Evolutionary conservation across 2,329 filamentous ascomycete genomes (phyloP), one percentile per base, ranked within the genome.

Genomic region (Biscogniauxia sp.): DNA sequence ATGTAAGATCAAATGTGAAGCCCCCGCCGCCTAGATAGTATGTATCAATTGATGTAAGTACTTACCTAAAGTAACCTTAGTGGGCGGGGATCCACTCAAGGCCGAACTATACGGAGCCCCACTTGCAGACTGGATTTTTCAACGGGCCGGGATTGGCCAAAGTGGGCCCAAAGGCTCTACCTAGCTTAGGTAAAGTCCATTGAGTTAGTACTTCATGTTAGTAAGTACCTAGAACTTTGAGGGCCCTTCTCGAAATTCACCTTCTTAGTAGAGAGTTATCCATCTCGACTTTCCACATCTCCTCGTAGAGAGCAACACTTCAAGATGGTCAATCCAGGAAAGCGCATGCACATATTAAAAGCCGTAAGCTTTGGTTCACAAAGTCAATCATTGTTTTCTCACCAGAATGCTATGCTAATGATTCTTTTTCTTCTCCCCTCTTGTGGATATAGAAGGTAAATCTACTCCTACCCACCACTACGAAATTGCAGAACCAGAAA

Each of bases 321-420:
- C 71, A 71, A 72, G 55, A 74, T 74, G 73, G 73, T 74, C 65
- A 74, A 74, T 59, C 71, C 71, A 60, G 73, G 73, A 57, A 73
- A 70, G 64, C 72, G 73, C 25, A 74, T 74, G 73, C 59, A 74
- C 68, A 61, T 63, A 68, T 68, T 74, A 64, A 62, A 72, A 68
- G 66, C 65, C 62, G 73, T 74, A 67, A 66, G 72, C 11, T 32
- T 32, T 32, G 7, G 2, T 32, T 32, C 28, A 32, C 28, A 32
- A 32, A 5, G 7, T 7, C 28, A 32, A 32, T 32, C 9, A 1
- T 2, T 32, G 11, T 32, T 32, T 13, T 32, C 28, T 32, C 28
- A 32, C 3, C 28, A 7, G 11, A 32, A 32, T 5, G n/a, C n/a
- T n/a, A 32, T 2, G 28, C 28, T 32, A 9, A 32, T 13, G 11